Evolutionary conservation across 148 eudicot species (phyloP), one percentile per base, ranked within the genome.

Genomic region (Diospyros kaki): DNA sequence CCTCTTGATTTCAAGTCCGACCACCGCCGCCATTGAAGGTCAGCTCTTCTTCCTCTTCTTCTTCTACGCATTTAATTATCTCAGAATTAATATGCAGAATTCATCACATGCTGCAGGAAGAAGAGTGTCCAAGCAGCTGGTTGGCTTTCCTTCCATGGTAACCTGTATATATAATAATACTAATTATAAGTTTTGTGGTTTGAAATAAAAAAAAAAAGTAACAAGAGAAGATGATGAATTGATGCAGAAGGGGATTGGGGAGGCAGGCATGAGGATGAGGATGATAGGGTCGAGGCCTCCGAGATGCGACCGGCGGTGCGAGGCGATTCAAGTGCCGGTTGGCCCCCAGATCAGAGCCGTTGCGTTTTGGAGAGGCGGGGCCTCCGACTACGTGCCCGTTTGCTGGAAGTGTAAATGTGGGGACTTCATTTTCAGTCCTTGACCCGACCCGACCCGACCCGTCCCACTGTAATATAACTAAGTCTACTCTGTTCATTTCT

Each of bases 341-440:
- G 89, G 64, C 2, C 89, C 91, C 41, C 82, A 58, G 55, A 77
- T 69, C 38, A 74, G 65, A 58, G 68, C 44, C 3, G 74, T 72
- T 69, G 75, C 79, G 3, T 78, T 83, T 69, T 85, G 90, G 4
- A 87, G 93, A 83, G 88, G 92, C 14, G 96, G 89, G 60, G 80
- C 74, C 28, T 85, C 93, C 40, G 89, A 91, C 75, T 93, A 91
- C 77, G 91, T 89, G 81, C 98, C 98, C 41, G 91, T 93, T 80
- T 80, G 92, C 75, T 93, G 98, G 98, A 93, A 87, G 80, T 93
- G 98, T 75, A 90, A 93, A 79, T 93, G 98, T 76, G 98, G 96
- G 8, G 75, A 89, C 68, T 78, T 79, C 64, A 84, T 91, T 54
- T 93, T 86, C 80, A 86, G 89, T 76, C 98, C 98, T 1, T 69